Evolutionary conservation across 179 eudicot species (phyloP).

Genomic region (Kewa caespitosa): DNA sequence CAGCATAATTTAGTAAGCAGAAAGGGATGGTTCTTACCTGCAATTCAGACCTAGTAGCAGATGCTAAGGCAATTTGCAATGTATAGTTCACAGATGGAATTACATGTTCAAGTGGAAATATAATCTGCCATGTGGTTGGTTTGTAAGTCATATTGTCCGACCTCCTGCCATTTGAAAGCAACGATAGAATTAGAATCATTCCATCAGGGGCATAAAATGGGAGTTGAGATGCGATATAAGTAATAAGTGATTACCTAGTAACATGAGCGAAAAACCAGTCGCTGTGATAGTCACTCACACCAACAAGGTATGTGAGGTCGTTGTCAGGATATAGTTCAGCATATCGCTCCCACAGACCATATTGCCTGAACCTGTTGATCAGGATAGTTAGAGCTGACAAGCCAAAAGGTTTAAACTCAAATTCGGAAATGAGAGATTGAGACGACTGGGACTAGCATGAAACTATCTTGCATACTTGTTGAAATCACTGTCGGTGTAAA

Average conservation of each 20-base stretch:
- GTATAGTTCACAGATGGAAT: conserved; percentile 39
- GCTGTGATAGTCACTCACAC: conserved; percentile 45
- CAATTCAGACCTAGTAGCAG: conserved; percentile 52
- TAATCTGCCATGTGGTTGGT: conserved; percentile 58
- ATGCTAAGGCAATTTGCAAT: conserved; percentile 56
- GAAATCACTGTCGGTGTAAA: conserved; percentile 31
- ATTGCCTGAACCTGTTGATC: conserved; percentile 64
- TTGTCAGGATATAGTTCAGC: conserved; percentile 61
- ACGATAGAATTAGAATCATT: background rate
- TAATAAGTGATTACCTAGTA: conserved; percentile 50
- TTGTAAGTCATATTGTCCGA: conserved; percentile 34
- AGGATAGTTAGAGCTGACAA: background rate
- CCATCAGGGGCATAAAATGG: background rate
- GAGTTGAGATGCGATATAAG: background rate
- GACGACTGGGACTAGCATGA: background rate
- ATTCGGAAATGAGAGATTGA: background rate
- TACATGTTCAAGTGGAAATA: conserved; percentile 39
- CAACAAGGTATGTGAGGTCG: conserved; percentile 66
- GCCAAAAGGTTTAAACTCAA: background rate
- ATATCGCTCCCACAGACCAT: conserved; percentile 87
- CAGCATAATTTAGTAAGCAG: background rate
- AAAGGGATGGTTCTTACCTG: conserved; percentile 37
- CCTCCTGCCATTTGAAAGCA: conserved; percentile 25
- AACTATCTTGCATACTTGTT: conserved; percentile 41
- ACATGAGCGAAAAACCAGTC: conserved; percentile 97